Conservation (phyloP, 164 flowering plant species). For the Stephania japonica region DNA sequence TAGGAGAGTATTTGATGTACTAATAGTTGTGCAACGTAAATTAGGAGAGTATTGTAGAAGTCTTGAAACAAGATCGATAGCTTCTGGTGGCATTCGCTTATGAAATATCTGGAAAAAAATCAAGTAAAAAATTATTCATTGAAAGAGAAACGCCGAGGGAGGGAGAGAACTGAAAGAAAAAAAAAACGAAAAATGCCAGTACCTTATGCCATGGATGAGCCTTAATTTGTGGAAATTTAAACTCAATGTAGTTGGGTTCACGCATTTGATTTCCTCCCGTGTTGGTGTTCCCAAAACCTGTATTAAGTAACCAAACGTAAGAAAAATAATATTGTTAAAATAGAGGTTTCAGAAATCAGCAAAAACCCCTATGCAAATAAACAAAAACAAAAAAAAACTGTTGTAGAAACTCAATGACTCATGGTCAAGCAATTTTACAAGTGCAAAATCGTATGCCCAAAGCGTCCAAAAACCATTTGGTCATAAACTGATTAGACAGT, state of each 20-base stretch:
- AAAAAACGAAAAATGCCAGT: constrained; percentile 1
- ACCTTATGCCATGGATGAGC: constrained; percentile 96
- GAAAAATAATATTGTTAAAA: not conserved
- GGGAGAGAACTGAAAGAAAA: not conserved
- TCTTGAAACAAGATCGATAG: constrained; percentile 70
- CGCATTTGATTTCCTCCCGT: constrained; percentile 88
- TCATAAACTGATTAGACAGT: no score
- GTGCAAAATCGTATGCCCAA: no score
- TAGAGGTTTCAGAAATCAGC: no score
- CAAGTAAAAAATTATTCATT: not conserved
- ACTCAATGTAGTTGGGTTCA: constrained; percentile 89
- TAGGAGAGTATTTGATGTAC: constrained; percentile 15
- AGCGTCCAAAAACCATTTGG: no score
- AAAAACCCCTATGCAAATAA: no score
- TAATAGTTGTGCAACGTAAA: constrained; percentile 63
- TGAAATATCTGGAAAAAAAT: constrained; percentile 48
- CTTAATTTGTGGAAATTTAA: constrained; percentile 79
- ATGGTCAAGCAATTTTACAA: no score
- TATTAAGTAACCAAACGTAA: not conserved
- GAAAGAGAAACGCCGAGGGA: not conserved
- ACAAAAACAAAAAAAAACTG: no score
- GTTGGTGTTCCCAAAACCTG: constrained; percentile 93
- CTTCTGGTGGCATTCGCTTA: constrained; percentile 77
- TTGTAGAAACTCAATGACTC: no score
- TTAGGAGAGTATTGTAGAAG: constrained; percentile 70